Conservation (phyloP, 257 asterid genomes). For the Salvia hispanica region DNA sequence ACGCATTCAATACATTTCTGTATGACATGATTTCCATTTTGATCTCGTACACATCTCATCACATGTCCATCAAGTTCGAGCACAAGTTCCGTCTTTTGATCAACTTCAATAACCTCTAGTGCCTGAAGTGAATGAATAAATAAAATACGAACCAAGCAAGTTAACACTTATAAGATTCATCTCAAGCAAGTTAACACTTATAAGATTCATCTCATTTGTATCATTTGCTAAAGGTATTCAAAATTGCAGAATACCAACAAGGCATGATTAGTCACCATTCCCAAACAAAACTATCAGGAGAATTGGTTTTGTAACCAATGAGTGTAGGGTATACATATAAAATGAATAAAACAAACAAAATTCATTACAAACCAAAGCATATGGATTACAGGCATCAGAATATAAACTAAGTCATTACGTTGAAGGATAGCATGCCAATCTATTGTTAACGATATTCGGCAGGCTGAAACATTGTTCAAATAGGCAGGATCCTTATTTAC, state of each 20-base stretch:
- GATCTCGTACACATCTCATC: conserved; percentile 84
- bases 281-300: conserved; percentile 15
- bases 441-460: conserved; percentile 9
- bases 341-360: conserved; percentile 3
- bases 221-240: background rate
- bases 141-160: background rate
- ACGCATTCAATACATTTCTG: conserved; percentile 85
- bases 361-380: background rate
- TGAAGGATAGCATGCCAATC: background rate
- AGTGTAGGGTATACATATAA: background rate
- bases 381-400: background rate
- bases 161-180: too few species aligned
- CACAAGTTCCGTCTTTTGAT: conserved; percentile 71
- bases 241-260: background rate
- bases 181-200: background rate
- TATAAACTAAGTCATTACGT: background rate
- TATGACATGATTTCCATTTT: conserved; percentile 90
- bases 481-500: conserved; percentile 8
- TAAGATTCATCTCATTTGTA: background rate
- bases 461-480: background rate
- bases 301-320: background rate
- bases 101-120: conserved; percentile 72
- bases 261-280: conserved; percentile 3
- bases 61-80: conserved; percentile 83
- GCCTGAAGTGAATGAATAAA: conserved; percentile 52